Conservation (phyloP, 1,284 basidiomycete genomes). For the Boletus hoseneyae region DNA sequence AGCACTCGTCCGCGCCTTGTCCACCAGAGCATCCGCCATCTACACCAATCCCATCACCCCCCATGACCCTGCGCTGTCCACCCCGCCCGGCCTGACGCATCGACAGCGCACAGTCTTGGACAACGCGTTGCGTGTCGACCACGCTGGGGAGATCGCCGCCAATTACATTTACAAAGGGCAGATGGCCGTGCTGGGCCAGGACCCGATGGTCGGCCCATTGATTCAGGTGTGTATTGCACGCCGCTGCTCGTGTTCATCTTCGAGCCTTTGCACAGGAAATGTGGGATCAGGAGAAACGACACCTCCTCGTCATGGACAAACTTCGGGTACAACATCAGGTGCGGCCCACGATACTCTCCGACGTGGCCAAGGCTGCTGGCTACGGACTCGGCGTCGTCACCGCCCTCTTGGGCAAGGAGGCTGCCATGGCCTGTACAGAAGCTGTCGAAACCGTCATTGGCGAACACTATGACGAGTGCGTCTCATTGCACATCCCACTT, state of each 20-base stretch:
- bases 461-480: constrained; percentile 97
- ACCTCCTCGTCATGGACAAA: constrained; percentile 82
- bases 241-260: constrained; percentile 1
- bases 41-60: constrained; percentile 37
- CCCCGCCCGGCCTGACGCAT: constrained; percentile 47
- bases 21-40: constrained; percentile 30
- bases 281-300: constrained; percentile 97
- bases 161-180: constrained; percentile 93
- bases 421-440: constrained; percentile 98
- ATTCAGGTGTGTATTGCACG: constrained; percentile 59
- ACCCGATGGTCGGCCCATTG: constrained; percentile 60
- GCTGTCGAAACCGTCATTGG: constrained; percentile 98
- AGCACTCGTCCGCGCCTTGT: constrained; percentile 18
- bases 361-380: constrained; percentile 83
- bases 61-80: constrained; percentile 41
- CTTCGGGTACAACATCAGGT: constrained; percentile 81
- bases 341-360: constrained; percentile 80
- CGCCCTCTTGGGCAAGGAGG: constrained; percentile 86
- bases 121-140: constrained; percentile 79
- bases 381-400: constrained; percentile 84
- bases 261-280: constrained; percentile 61
- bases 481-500: constrained; percentile 16
- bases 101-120: constrained; percentile 52
- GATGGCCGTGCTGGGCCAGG: constrained; percentile 62
- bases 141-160: constrained; percentile 90